phyloP scores from a whole-genome alignment of 495 filamentous ascomycete species.

The Aspergillus kassunensis region DNA sequence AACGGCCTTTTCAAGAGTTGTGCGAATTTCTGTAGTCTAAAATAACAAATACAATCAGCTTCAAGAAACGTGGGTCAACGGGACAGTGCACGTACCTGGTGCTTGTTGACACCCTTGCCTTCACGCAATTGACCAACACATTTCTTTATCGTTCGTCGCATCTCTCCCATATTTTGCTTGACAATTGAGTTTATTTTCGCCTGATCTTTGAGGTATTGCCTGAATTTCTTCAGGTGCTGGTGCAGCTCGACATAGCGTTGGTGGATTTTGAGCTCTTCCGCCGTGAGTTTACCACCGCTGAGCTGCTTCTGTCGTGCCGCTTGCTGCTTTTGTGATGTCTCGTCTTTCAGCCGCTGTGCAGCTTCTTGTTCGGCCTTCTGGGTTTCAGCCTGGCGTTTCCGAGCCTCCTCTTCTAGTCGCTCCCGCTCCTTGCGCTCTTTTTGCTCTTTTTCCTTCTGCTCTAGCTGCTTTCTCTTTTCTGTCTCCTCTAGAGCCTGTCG shows the following conservation, averaged over 20 bases:
- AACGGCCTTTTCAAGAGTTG: constrained; percentile 41
- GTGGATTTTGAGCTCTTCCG: constrained; percentile 43
- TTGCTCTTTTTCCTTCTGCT: constrained; percentile 50
- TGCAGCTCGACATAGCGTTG: constrained; percentile 67
- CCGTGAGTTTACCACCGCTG: constrained; percentile 22
- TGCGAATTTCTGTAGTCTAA: constrained; percentile 46
- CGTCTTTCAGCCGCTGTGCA: constrained; percentile 15
- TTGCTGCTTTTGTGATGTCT: constrained; percentile 26
- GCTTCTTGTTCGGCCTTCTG: constrained; percentile 34
- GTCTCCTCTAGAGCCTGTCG: constrained; percentile 35
- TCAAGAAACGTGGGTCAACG: neutral
- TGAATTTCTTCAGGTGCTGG: constrained; percentile 65
- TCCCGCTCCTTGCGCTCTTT: constrained; percentile 49
- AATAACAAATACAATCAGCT: constrained; percentile 11
- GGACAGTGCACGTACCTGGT: constrained; percentile 33
- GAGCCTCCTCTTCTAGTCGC: constrained; percentile 36
- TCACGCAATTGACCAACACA: constrained; percentile 70
- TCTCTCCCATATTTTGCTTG: constrained; percentile 67
- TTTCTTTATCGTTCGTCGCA: constrained; percentile 67
- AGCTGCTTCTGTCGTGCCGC: constrained; percentile 25
- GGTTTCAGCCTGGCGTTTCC: constrained; percentile 33
- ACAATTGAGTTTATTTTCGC: constrained; percentile 49
- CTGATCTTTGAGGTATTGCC: constrained; percentile 49
- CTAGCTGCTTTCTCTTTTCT: constrained; percentile 38
- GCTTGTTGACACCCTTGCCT: constrained; percentile 57